Percentiles rank a stretch among this genome's conserved stretches.
phyloP scores from a whole-genome alignment of 176 grass and related monocot genomes.

The Paspalum vaginatum region DNA sequence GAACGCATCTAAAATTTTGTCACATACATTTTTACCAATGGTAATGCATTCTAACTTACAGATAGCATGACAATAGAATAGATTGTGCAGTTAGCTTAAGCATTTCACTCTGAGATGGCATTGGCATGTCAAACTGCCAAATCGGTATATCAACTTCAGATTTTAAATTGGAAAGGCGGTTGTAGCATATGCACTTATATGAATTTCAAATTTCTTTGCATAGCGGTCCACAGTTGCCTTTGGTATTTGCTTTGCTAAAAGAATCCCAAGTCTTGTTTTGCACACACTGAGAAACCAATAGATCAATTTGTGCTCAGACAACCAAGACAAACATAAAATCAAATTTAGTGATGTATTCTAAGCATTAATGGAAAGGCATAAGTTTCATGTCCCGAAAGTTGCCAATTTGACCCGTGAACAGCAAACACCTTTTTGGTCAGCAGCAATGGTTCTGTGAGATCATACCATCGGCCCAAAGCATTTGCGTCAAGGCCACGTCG shows the following conservation, averaged over 20 bases:
- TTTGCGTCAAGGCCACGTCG: constrained; percentile 50
- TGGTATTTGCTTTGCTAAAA: neutral
- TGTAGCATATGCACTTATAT: neutral
- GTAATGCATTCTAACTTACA: constrained; percentile 28
- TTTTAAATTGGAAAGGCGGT: constrained; percentile 2
- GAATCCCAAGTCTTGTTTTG: neutral
- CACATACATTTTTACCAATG: constrained; percentile 7
- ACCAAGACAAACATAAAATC: neutral
- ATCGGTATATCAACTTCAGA: neutral
- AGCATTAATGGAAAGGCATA: constrained; percentile 7
- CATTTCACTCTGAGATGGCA: neutral
- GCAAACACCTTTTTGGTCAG: neutral
- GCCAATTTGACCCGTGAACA: neutral
- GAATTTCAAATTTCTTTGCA: neutral
- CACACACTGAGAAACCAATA: neutral
- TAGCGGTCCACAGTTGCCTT: neutral
- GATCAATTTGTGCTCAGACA: neutral
- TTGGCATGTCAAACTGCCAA: neutral
- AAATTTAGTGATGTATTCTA: constrained; percentile 1
- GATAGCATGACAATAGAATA: neutral
- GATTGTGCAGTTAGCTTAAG: constrained; percentile 6
- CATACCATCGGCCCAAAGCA: constrained; percentile 59
- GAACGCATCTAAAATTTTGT: constrained; percentile 15
- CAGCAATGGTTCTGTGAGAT: constrained; percentile 10
- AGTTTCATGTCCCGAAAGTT: neutral